Evolutionary conservation across 805 yeast species (phyloP).

Genomic region (Kuraishia piskuri): DNA sequence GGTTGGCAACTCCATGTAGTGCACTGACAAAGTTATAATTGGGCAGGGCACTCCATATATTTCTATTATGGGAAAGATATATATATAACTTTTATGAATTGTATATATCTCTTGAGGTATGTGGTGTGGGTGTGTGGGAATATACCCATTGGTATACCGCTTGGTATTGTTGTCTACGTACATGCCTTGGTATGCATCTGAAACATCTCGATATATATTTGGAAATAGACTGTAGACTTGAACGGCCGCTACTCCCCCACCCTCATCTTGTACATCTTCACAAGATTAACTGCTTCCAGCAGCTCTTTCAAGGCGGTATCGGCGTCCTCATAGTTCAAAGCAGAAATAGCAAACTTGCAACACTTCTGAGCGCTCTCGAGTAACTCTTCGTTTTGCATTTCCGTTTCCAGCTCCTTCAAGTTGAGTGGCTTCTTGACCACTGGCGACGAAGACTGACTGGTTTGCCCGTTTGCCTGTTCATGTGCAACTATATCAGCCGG

Average conservation of each 20-base stretch:
- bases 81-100: no score
- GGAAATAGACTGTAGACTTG: no score
- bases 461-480: neutral
- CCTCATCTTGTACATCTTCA: conserved; percentile 9
- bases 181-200: neutral
- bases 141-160: no score
- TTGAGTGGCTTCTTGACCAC: conserved; percentile 1
- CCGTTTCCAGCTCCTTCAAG: conserved; percentile 10
- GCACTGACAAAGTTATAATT: no score
- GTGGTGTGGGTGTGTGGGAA: no score
- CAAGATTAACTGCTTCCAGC: conserved; percentile 33
- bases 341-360: conserved; percentile 66
- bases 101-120: no score
- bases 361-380: conserved; percentile 44
- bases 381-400: conserved; percentile 21
- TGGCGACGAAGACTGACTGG: conserved; percentile 1
- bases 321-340: conserved; percentile 61
- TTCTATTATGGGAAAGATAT: no score
- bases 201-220: neutral
- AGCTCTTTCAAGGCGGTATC: conserved; percentile 56
- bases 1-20: no score
- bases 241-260: neutral
- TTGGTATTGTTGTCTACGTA: no score
- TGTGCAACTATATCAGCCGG: neutral
- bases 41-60: no score